phyloP scores from a whole-genome alignment of 2,329 filamentous ascomycete genomes.

The Clonostachys byssicola region DNA sequence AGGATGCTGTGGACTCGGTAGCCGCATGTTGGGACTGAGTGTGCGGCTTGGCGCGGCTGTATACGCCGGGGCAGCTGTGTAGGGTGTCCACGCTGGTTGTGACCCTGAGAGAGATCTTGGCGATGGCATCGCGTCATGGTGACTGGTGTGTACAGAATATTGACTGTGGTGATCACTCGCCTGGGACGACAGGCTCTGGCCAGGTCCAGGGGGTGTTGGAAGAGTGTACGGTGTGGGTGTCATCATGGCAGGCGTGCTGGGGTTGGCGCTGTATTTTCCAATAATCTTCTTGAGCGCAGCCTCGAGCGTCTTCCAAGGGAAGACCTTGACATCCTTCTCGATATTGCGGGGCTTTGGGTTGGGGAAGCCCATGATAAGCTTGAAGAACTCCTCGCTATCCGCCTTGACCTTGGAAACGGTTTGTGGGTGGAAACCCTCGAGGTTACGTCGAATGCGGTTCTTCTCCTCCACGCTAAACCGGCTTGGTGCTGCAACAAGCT shows the following conservation, averaged over 20 bases:
- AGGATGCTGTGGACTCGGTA: slow-evolving; percentile 24
- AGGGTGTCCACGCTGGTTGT: slow-evolving; percentile 42
- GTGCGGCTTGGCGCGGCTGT: slow-evolving; percentile 29
- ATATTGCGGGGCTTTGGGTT: slow-evolving; percentile 95
- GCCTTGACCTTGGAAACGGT: slow-evolving; percentile 91
- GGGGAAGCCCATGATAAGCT: slow-evolving; percentile 96
- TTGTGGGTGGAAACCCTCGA: slow-evolving; percentile 88
- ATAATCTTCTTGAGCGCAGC: slow-evolving; percentile 96
- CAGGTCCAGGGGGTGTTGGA: slow-evolving; percentile 38
- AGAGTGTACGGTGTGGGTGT: slow-evolving; percentile 32
- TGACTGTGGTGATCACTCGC: slow-evolving; percentile 24
- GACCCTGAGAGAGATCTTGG: slow-evolving; percentile 46
- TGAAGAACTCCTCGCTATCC: slow-evolving; percentile 97
- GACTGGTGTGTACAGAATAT: slow-evolving; percentile 34
- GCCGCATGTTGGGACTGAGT: slow-evolving; percentile 29
- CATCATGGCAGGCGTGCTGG: slow-evolving; percentile 33
- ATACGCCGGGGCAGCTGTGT: slow-evolving; percentile 27
- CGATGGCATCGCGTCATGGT: slow-evolving; percentile 46
- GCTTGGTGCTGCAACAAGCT: slow-evolving; percentile 69
- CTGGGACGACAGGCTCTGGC: slow-evolving; percentile 17
- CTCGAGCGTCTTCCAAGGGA: slow-evolving; percentile 88
- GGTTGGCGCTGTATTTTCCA: slow-evolving; percentile 76
- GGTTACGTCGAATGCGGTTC: slow-evolving; percentile 92
- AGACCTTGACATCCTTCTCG: slow-evolving; percentile 98
- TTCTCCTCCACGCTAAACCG: slow-evolving; percentile 97